Evolutionary conservation across 257 asterid species (phyloP).

Genomic region (Rehmannia glutinosa): DNA sequence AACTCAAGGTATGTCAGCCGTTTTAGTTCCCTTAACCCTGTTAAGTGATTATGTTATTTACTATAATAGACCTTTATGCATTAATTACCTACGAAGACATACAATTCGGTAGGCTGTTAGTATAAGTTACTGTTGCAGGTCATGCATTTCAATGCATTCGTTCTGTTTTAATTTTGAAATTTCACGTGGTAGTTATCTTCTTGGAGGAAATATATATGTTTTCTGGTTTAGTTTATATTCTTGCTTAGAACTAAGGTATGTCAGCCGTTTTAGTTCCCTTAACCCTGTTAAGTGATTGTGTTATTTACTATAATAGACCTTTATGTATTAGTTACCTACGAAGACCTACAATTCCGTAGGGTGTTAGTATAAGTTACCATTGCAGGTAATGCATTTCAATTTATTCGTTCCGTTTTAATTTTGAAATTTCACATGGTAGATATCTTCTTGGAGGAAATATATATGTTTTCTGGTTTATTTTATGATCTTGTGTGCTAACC

Average conservation of each 20-base stretch:
- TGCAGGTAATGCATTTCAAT: neutral
- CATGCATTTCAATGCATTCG: neutral
- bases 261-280: neutral
- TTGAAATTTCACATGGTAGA: neutral
- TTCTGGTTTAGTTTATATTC: too few species aligned
- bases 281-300: neutral
- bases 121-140: neutral
- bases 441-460: neutral
- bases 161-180: neutral
- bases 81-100: too few species aligned
- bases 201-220: too few species aligned
- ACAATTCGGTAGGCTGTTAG: too few species aligned
- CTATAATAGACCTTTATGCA: too few species aligned
- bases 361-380: too few species aligned
- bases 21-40: neutral
- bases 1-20: slow-evolving; percentile 44
- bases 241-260: slow-evolving; percentile 66
- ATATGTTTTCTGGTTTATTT: neutral
- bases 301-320: too few species aligned
- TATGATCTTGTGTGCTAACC: neutral
- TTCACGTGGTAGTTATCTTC: neutral
- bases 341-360: too few species aligned
- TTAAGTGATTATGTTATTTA: neutral
- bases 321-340: too few species aligned
- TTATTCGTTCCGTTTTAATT: neutral